Evolutionary conservation across 2,329 filamentous ascomycete genomes (phyloP).

Genomic region (Aureobasidium musti): DNA sequence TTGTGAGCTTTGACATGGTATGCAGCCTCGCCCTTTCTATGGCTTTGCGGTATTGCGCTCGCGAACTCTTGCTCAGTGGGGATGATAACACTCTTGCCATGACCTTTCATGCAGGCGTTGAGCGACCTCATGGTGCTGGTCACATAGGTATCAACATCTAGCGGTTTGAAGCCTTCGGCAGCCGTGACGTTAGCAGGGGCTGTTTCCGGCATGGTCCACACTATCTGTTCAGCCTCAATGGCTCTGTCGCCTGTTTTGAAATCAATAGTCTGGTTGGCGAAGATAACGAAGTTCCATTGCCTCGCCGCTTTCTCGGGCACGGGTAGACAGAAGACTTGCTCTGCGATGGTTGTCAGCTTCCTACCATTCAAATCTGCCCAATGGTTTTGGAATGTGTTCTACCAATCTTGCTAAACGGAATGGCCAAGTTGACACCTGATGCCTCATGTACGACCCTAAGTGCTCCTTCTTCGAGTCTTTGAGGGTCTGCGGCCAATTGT

Average conservation of each 20-base stretch:
- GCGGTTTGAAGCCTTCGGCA: conserved; percentile 25
- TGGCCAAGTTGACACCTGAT: conserved; percentile 54
- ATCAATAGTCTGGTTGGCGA: conserved; percentile 56
- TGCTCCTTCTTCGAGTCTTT: conserved; percentile 37
- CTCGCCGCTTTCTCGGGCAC: conserved; percentile 65
- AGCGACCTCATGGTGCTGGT: conserved; percentile 49
- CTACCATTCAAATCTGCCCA: background rate
- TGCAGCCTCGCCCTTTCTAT: conserved; percentile 63
- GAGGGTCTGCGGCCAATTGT: conserved; percentile 50
- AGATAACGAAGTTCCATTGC: conserved; percentile 63
- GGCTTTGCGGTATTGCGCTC: conserved; percentile 60
- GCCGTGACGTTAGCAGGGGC: conserved; percentile 48
- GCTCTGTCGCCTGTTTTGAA: conserved; percentile 44
- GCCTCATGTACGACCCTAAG: conserved; percentile 51
- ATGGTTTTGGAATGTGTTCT: conserved; percentile 17
- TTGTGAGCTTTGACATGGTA: conserved; percentile 65
- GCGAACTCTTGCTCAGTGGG: conserved; percentile 61
- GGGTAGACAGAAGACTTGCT: conserved; percentile 62
- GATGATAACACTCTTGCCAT: conserved; percentile 53
- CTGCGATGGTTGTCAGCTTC: conserved; percentile 37
- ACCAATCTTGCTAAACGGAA: conserved; percentile 54
- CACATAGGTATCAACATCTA: conserved; percentile 50
- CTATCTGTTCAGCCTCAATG: conserved; percentile 55
- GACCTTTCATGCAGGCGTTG: conserved; percentile 51
- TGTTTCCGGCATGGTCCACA: conserved; percentile 62